Base-by-base conservation (phyloP, 192 early-diverging fungal genomes). In the Backusella tuberculispora region DNA sequence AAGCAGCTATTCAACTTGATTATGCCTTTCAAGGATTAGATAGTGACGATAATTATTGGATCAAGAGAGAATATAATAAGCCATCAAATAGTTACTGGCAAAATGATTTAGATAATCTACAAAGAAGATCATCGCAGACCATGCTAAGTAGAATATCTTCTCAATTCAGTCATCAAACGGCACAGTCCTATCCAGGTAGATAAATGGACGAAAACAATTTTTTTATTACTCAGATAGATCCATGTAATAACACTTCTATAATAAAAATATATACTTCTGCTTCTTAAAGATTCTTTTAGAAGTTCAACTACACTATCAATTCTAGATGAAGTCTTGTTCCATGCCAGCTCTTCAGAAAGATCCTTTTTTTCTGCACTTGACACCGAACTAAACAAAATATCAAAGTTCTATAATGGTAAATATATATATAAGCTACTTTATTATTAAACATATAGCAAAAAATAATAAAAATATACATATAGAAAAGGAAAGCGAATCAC, bases 401-500 rank as follows among this genome's bases (percentile, higher is more conserved):
- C 83, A 6, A 42, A 56, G 3, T 87, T 87, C 53, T 85, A 85
- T 70, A 37, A 81, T 70, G 86, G 86, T 85, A 69, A 69, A 24
- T 13, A 21, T 45, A 10, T 2, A 9, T 53, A 5, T 53, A 3
- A n/a, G n/a, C n/a, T n/a, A n/a, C n/a, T 9, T 40, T 6, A 34
- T 12, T 14, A 8, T 50, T 37, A 44, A 2, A 21, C 3, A 24
- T 24, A 41, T 45, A 24, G 4, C 1, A 17, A 13, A 53, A 29
- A 41, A 43, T 6, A 42, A 63, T 24, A 13, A 14, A 29, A 26
- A 3, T 13, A 46, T 64, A 6, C 10, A 24, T 50, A 65, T 65
- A 87, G 86, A 87, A 21, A 85, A 84, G 64, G 82, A 85, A 76
- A 64, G 72, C 4, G 84, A 87, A 66, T 78, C 84, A 10, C 77